A percentile compares a stretch with the other conserved stretches of the same genome.
Evolutionary conservation across 2,329 filamentous ascomycete species (phyloP).

Genomic region (Dactylonectria macrodidyma): DNA sequence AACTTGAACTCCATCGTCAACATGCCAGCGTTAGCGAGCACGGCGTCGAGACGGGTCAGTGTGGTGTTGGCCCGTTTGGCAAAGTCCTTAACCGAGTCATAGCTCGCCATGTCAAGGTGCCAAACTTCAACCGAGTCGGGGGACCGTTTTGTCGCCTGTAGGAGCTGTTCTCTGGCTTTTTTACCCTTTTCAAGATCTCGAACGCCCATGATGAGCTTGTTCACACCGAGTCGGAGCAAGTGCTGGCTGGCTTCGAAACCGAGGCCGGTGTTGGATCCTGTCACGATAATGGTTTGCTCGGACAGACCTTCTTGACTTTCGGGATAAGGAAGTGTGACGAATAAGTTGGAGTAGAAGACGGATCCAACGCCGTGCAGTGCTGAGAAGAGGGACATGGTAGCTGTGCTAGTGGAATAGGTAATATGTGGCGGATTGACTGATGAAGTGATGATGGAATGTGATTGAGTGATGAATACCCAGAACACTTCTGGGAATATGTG

Average conservation of each 20-base stretch:
- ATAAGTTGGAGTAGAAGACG: conserved; percentile 37
- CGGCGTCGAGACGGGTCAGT: conserved; percentile 59
- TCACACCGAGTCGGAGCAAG: conserved; percentile 49
- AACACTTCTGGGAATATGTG: no score
- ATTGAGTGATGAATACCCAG: no score
- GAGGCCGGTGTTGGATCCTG: conserved; percentile 58
- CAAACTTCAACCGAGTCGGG: conserved; percentile 59
- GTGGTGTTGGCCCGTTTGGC: conserved; percentile 35
- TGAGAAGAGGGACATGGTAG: conserved; percentile 33
- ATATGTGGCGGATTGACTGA: no score
- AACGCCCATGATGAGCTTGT: conserved; percentile 56
- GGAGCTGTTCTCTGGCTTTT: conserved; percentile 54
- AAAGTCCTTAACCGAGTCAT: conserved; percentile 61
- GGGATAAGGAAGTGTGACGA: conserved; percentile 43
- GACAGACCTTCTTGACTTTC: conserved; percentile 38
- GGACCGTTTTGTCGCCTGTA: conserved; percentile 22
- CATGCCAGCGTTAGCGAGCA: conserved; percentile 61
- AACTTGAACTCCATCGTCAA: conserved; percentile 53
- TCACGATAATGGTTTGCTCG: conserved; percentile 54
- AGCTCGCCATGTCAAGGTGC: conserved; percentile 62
- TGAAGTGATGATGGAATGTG: no score
- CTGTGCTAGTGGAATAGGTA: rapidly evolving
- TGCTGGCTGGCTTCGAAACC: conserved; percentile 56
- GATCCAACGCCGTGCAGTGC: conserved; percentile 32
- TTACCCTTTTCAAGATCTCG: conserved; percentile 58